phyloP scores from a whole-genome alignment of 2,329 filamentous ascomycete species.

The Botryotinia narcissicola region DNA sequence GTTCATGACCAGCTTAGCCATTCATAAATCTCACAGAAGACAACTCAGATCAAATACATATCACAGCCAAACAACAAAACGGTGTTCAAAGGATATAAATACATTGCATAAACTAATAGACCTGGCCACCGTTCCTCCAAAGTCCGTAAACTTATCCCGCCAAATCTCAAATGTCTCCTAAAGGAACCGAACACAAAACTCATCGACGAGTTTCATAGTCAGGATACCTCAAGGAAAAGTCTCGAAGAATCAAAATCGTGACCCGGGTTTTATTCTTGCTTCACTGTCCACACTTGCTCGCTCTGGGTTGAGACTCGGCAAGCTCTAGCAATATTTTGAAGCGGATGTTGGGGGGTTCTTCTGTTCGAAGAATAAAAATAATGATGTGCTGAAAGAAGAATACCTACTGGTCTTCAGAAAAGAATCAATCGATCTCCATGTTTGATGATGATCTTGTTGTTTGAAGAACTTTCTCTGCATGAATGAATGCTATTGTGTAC shows the following conservation, averaged over 20 bases:
- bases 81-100: background rate
- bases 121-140: background rate
- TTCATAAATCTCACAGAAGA: background rate
- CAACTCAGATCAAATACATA: background rate
- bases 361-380: background rate
- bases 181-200: conserved; percentile 37
- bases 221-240: conserved; percentile 37
- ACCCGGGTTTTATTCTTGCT: conserved; percentile 49
- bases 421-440: background rate
- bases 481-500: background rate
- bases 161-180: conserved; percentile 44
- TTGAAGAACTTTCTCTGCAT: background rate
- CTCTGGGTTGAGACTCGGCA: conserved; percentile 50
- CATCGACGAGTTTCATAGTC: conserved; percentile 30
- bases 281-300: conserved; percentile 56
- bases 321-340: conserved; percentile 52
- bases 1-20: background rate
- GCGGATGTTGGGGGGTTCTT: conserved; percentile 22
- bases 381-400: background rate
- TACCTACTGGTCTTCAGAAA: background rate
- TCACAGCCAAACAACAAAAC: background rate
- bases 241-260: conserved; percentile 40
- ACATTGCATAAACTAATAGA: background rate
- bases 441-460: background rate
- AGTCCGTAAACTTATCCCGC: background rate